A percentile compares a stretch with the other conserved stretches of the same genome.
Evolutionary conservation across 306 rosid species (phyloP).

Genomic region (Quercus ilex): DNA sequence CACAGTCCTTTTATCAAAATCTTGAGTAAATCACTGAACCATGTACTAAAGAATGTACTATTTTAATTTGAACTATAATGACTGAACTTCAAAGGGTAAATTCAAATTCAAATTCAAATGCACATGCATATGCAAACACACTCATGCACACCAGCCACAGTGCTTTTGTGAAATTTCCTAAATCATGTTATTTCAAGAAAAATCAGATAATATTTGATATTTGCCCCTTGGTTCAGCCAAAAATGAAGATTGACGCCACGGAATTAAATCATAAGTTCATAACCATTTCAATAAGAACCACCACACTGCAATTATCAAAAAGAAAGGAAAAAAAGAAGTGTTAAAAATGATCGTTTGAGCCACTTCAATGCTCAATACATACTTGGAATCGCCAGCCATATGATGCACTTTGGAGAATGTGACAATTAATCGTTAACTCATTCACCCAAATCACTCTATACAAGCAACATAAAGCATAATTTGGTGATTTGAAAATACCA

Average conservation of each 20-base stretch:
- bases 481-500: background rate
- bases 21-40: background rate
- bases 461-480: background rate
- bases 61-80: background rate
- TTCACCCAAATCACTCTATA: background rate
- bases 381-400: background rate
- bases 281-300: background rate
- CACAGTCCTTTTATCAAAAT: background rate
- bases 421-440: background rate
- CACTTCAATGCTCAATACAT: background rate
- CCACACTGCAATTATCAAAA: background rate
- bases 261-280: background rate
- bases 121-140: background rate
- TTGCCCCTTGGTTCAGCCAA: background rate
- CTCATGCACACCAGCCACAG: background rate
- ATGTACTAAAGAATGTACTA: background rate
- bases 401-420: background rate
- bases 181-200: too few species aligned
- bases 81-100: background rate
- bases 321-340: background rate
- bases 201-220: too few species aligned
- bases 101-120: background rate
- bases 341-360: background rate
- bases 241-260: background rate
- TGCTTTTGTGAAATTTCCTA: too few species aligned